Conservation (phyloP, 2,329 filamentous ascomycete genomes). For the Pseudocercospora ulei region DNA sequence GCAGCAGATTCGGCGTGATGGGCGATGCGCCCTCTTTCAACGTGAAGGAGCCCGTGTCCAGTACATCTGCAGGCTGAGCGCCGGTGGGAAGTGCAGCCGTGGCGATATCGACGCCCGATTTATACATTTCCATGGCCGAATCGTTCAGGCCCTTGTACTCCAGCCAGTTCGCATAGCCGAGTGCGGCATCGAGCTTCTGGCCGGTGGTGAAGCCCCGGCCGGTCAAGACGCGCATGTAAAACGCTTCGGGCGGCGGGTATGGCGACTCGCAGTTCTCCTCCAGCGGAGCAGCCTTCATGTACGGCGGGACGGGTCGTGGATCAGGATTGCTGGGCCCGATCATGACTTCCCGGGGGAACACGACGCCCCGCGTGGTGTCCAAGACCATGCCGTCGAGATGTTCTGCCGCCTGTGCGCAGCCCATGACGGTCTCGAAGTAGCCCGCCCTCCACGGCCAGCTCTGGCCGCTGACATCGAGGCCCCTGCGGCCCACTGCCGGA, state of each 20-base stretch:
- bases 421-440: conserved; percentile 75
- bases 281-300: conserved; percentile 52
- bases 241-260: conserved; percentile 61
- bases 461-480: conserved; percentile 62
- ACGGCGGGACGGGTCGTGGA: conserved; percentile 61
- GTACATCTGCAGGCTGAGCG: conserved; percentile 34
- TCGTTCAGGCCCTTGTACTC: conserved; percentile 61
- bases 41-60: conserved; percentile 55
- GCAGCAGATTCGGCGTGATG: conserved; percentile 56
- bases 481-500: conserved; percentile 48
- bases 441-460: conserved; percentile 75
- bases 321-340: conserved; percentile 74
- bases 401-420: conserved; percentile 65
- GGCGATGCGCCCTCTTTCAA: conserved; percentile 47
- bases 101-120: conserved; percentile 67
- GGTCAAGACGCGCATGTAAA: conserved; percentile 72
- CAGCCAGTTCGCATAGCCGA: conserved; percentile 76
- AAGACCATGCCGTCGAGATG: conserved; percentile 69
- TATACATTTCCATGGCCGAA: conserved; percentile 61
- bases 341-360: conserved; percentile 64
- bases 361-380: conserved; percentile 55
- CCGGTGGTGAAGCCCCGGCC: conserved; percentile 68
- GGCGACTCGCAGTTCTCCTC: conserved; percentile 67
- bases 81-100: conserved; percentile 43
- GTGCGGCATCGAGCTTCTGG: conserved; percentile 69